phyloP scores from a whole-genome alignment of 306 rosid species.

The Malus domestica region ASM211411v1 NC_041802.1:25708501-25709000 shows the following conservation, averaged over 20 bases:
- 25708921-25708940: neutral
- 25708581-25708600: neutral
- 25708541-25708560: neutral
- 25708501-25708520: neutral
- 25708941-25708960: neutral
- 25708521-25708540: neutral
- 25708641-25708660: neutral
- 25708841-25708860: constrained; percentile 8
- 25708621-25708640: neutral
- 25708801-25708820: neutral
- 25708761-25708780: neutral
- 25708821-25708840: constrained; percentile 10
- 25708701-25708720: neutral
- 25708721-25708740: neutral
- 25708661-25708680: neutral
- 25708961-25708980: constrained; percentile 19
- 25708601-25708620: neutral
- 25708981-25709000: constrained; percentile 8
- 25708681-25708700: neutral
- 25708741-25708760: neutral
- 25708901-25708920: constrained; percentile 23
- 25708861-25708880: neutral
- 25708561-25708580: neutral
- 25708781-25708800: neutral
- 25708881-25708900: neutral